Base-by-base conservation (phyloP, 495 filamentous ascomycete species). In the Letharia lupina region DNA sequence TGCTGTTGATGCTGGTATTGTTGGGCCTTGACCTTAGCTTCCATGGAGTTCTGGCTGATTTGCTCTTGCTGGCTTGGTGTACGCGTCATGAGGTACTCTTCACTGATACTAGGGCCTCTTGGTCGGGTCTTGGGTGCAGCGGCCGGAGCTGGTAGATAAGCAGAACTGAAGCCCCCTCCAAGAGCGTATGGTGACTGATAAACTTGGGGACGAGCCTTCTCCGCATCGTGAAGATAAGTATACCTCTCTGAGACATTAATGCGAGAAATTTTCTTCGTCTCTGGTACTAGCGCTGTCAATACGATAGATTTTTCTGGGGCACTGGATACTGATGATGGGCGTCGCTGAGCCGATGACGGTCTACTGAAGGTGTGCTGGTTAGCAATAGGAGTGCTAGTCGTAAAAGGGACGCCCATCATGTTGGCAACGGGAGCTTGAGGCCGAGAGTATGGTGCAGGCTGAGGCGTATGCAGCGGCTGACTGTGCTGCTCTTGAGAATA, bases 161-260 rank as follows among this genome's bases (percentile, higher is more conserved):
- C 56, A 40, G 39, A 13, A 20, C 62, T 65, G 64, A 67, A 68
- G 28, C 65, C 68, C 6, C 63, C 68, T 54, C 56, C 65, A 37
- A 60, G 57, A 41, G 68, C 68, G 54, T 72, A 72, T 16, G 70
- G 70, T 60, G 70, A 72, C 54, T 72, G 68, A 28, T 72, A 72
- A 18, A 68, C 56, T 18, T 56, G 52, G 31, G 70, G 68, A 40
- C 70, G 67, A 44, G 57, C 63, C 48, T 65, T 72, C 42, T 70
- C 68, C 15, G 70, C 70, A n/a, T 64, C 67, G 58, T 67, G 70
- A 39, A 72, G 68, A 57, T 70, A 72, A 59, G 45, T 60, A 35
- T 70, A 72, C 28, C 63, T 63, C 13, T 42, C n/a, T 20, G 48
- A 42, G 18, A 68, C 45, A 20, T 61, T 56, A 2, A 68, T 47